Evolutionary conservation across 441 rosid species (phyloP), one percentile per base, ranked within the genome.

Genomic region (Arabidopsis hybrid): DNA sequence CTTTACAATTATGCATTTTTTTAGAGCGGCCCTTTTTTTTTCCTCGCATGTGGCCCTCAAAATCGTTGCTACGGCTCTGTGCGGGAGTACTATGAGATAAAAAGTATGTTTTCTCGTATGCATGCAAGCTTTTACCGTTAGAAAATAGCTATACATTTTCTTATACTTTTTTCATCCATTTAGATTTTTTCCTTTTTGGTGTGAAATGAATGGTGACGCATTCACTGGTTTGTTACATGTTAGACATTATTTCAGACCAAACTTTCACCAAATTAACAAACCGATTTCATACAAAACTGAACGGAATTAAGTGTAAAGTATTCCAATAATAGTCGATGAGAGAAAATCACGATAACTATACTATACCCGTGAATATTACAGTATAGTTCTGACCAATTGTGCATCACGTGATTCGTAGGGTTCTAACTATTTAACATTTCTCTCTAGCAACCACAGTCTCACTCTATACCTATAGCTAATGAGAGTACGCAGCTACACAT

Each of bases 381-480:
- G 49, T 63, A 63, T 53, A 35, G 32, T 55, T 72, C 76, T 63
- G 70, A 64, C 46, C 57, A 52, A 34, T 57, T 18, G 31, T 47
- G 38, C 58, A 43, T 63, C 70, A 64, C 58, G 64, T 64, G 70
- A 4, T 43, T 72, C 63, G 46, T 72, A 53, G 69, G 53, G 26
- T 62, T 63, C 29, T 34, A 50, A 51, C 61, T 51, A 26, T 49
- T 40, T 60, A 38, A 38, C 10, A 29, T 52, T 67, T 8, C 62
- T 38, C 42, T 60, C 49, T 61, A 49, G 31, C 21, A 10, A 51
- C 7, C 35, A 45, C 21, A 61, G 13, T 62, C 69, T 42, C 38
- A 31, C 56, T 53, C 69, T 72, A 53, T 40, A 31, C 45, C 55
- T 72, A 31, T 52, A 63, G 17, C 69, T 72, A 18, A 12, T 18